Evolutionary conservation across 2,329 filamentous ascomycete species (phyloP), one percentile per base, ranked within the genome.

Genomic region (Alternaria brassicicola): DNA sequence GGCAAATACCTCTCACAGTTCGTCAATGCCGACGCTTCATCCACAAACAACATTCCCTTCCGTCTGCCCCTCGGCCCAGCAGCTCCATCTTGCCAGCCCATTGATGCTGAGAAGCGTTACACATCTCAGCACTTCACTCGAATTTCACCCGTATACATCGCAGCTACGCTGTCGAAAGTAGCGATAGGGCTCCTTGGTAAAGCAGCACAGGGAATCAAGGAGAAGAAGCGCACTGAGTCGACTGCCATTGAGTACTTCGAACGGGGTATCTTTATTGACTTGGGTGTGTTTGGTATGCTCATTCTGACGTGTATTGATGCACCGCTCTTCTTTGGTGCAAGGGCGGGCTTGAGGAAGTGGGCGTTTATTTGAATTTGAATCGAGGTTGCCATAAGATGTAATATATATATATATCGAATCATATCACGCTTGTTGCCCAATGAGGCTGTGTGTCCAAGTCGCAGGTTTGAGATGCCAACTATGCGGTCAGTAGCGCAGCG

Each of bases 1-100:
- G 84, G 81, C 15, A 89, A 88, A 68, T 89, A 88, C 61, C 77
- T 89, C 4, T 78, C 80, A 7, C 84, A 88, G 62, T 87, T 85
- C 69, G 74, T 88, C 33, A 66, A 78, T 8, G 78, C 84, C 3
- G 75, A 82, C 12, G 69, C 81, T 0, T 82, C 83, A 0, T 84
- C 83, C 67, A 76, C 85, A 54, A 89, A 89, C 69, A 82, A 86
- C 51, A 79, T 89, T 6, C 86, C 86, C 0, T 61, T 76, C 2
- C 79, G 84, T 31, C 75, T 89, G 2, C 80, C 89, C 4, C 65
- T 81, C 70, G 71, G 71, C 52, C 73, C 71, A 4, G 57, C 65
- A 1, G 67, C 66, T 1, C 71, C 72, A 0, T 52, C 50, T 3
- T 57, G 46, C 33, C 61, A 63, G 12, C n/a, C 57, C 17, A 55